Evolutionary conservation across 352 stramenopile species (phyloP).

Genomic region (Thraustotheca clavata): DNA sequence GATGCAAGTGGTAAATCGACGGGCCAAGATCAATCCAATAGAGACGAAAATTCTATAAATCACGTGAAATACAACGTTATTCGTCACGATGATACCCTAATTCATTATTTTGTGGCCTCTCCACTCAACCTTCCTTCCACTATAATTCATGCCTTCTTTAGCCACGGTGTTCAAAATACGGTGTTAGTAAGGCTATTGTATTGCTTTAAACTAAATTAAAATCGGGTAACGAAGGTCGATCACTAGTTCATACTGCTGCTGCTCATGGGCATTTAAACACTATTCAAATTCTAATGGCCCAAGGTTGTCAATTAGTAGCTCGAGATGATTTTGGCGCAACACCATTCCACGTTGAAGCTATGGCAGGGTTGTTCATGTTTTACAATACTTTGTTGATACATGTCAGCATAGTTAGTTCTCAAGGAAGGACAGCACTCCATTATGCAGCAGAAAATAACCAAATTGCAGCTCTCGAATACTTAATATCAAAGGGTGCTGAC

Average conservation of each 20-base stretch:
- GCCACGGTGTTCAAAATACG: neutral
- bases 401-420: neutral
- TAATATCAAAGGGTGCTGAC: neutral
- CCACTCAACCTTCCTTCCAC: neutral
- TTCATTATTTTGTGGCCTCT: constrained; percentile 1
- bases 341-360: constrained; percentile 31
- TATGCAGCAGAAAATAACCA: constrained; percentile 8
- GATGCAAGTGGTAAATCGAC: no score
- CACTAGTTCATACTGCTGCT: constrained; percentile 4
- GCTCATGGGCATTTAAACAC: neutral
- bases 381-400: constrained; percentile 9
- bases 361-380: constrained; percentile 25
- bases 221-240: neutral
- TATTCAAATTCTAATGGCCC: neutral
- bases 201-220: neutral
- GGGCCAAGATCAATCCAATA: no score
- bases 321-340: constrained; percentile 17
- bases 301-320: neutral
- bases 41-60: neutral
- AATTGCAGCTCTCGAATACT: neutral
- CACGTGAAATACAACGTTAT: neutral
- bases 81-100: neutral
- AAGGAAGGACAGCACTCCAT: constrained; percentile 2
- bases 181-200: neutral
- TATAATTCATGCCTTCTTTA: neutral